Base-by-base conservation (phyloP, 257 asterid species). In the Coffea eugenioides region DNA sequence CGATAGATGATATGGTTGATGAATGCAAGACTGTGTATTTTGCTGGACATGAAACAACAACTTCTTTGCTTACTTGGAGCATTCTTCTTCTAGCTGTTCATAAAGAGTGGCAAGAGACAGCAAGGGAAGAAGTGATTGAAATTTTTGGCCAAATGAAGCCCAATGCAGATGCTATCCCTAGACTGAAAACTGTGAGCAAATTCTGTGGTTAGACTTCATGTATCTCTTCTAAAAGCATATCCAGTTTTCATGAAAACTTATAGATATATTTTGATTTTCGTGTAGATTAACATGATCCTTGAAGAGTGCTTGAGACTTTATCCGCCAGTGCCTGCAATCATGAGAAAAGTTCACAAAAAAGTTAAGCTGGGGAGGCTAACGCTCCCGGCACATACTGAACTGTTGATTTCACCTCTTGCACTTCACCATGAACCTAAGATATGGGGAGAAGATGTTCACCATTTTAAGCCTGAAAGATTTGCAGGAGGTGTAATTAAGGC, bases 21-120 rank as follows among this genome's bases (percentile, higher is more conserved):
- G 97, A 92, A 62, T 92, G 97, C 90, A 92, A 91, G 76, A 88
- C 94, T 56, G 84, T 92, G 85, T 90, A 92, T 79, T 91, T 91
- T 15, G 96, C 96, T 2, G 97, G 97, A 25, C 96, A 92, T 4
- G 97, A 92, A 82, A 93, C 98, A 1, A 83, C 96, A 2, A 82
- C 91, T 9, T 80, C 91, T 1, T 75, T 89, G 74, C 92, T 93
- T 31, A 79, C 86, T 41, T 93, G 98, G 98, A 88, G 90, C 6
- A 69, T 87, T 64, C 82, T 93, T 83, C 95, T 93, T 45, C 81
- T 92, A 12, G 71, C 92, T 25, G 49, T 84, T 46, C 82, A 93
- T 77, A 84, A 83, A 65, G 91, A 92, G 5, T 93, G 98, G 97
- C 97, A 92, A 74, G 90, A 88, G 14, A 88, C 54, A 76, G 98